A percentile compares a stretch with the other conserved stretches of the same genome.
Evolutionary conservation across 2,329 filamentous ascomycete species (phyloP).

Genomic region (Teratosphaeriaceae sp.): DNA sequence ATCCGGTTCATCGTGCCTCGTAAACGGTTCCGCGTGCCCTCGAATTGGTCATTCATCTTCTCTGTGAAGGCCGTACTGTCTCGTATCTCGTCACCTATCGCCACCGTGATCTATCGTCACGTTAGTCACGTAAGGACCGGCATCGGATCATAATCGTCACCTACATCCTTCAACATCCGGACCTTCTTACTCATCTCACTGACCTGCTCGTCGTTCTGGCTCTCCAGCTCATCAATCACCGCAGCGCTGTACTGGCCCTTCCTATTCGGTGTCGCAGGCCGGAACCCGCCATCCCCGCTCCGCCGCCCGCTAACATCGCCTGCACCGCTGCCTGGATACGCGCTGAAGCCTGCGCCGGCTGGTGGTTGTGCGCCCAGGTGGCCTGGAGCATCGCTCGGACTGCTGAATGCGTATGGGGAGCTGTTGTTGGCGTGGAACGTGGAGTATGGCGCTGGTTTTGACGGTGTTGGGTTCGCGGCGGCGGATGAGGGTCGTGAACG

Average conservation of each 20-base stretch:
- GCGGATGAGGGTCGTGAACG: constrained; percentile 27
- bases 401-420: constrained; percentile 14
- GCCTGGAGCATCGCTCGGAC: constrained; percentile 9
- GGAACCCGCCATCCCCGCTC: constrained; percentile 25
- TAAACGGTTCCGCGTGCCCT: constrained; percentile 71
- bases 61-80: constrained; percentile 82
- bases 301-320: constrained; percentile 11
- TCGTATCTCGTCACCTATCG: constrained; percentile 93
- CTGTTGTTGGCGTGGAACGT: constrained; percentile 16
- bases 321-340: constrained; percentile 25
- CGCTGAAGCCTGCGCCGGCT: constrained; percentile 17
- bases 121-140: not conserved
- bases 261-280: constrained; percentile 40
- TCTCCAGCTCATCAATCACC: constrained; percentile 87
- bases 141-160: constrained; percentile 23
- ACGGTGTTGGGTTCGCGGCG: constrained; percentile 19
- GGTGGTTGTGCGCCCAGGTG: constrained; percentile 13
- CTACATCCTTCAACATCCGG: constrained; percentile 77
- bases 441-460: constrained; percentile 17
- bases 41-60: constrained; percentile 94
- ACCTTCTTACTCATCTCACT: constrained; percentile 90
- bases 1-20: constrained; percentile 95
- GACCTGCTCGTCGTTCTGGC: constrained; percentile 86
- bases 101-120: constrained; percentile 65
- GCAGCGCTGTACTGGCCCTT: constrained; percentile 90